Conservation (phyloP, 2,329 filamentous ascomycete genomes). For the Penicillium sp. region DNA sequence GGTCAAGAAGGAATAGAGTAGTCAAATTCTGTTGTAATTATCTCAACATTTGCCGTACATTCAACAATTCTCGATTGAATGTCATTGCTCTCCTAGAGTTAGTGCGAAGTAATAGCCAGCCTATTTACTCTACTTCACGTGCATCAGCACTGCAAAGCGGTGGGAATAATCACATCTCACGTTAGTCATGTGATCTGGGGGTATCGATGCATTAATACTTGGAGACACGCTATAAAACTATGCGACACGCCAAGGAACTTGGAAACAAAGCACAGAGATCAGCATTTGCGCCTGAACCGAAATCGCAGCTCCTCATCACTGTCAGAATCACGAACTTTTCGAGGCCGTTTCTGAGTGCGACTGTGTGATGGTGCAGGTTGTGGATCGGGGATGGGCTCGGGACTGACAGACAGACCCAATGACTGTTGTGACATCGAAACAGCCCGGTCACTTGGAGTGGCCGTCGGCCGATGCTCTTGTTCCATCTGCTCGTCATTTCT, state of each 20-base stretch:
- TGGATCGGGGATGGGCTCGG: constrained; percentile 21
- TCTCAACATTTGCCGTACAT: too few relatives aligned
- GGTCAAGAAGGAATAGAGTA: background rate
- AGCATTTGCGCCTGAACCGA: constrained; percentile 52
- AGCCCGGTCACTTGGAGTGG: background rate
- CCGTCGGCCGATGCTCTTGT: constrained; percentile 14
- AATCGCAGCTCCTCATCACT: constrained; percentile 60
- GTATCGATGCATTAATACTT: constrained; percentile 15
- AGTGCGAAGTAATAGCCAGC: too few relatives aligned
- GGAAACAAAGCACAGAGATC: background rate
- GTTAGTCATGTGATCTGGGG: background rate
- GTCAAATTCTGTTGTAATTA: background rate
- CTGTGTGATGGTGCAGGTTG: constrained; percentile 14
- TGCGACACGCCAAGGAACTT: background rate
- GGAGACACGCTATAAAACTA: constrained; percentile 5
- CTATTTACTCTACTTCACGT: too few relatives aligned
- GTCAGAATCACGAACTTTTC: constrained; percentile 49
- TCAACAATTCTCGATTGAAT: too few relatives aligned
- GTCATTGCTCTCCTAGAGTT: too few relatives aligned
- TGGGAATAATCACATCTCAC: too few relatives aligned
- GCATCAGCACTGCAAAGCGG: too few relatives aligned
- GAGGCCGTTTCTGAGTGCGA: constrained; percentile 34
- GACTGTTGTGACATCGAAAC: constrained; percentile 12
- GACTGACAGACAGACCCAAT: constrained; percentile 10
- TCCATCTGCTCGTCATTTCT: constrained; percentile 22